Conservation (phyloP, 176 grass and related monocot genomes). For the maize (Zea mays) region DNA sequence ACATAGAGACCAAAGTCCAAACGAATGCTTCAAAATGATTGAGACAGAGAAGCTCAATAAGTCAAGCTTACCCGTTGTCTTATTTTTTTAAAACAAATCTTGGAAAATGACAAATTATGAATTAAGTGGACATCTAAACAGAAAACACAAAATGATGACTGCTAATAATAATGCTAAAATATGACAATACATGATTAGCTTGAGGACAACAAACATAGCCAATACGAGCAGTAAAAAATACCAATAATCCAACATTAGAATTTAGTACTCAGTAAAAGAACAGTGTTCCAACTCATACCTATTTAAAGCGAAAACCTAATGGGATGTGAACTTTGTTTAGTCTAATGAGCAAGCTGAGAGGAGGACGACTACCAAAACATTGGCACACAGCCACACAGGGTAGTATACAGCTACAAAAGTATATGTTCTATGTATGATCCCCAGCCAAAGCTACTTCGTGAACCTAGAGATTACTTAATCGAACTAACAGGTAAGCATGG, state of each 20-base stretch:
- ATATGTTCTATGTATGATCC: slow-evolving; percentile 6
- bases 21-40: slow-evolving; percentile 1
- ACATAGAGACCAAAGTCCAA: slow-evolving; percentile 1
- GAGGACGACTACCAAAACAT: background rate
- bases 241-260: background rate
- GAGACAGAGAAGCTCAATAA: background rate
- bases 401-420: background rate
- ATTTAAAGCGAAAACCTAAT: slow-evolving; percentile 4
- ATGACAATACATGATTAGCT: background rate
- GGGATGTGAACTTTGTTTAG: background rate
- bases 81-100: background rate
- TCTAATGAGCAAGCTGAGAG: slow-evolving; percentile 14
- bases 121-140: background rate
- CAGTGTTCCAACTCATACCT: background rate
- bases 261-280: background rate
- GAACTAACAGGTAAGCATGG: background rate
- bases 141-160: background rate
- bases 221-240: background rate
- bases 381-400: background rate
- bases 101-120: background rate
- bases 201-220: background rate
- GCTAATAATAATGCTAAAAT: background rate
- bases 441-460: background rate
- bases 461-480: background rate
- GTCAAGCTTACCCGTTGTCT: background rate